Base-by-base conservation (phyloP, 1,284 basidiomycete genomes). In the Cryptococcus hybrid region DNA sequence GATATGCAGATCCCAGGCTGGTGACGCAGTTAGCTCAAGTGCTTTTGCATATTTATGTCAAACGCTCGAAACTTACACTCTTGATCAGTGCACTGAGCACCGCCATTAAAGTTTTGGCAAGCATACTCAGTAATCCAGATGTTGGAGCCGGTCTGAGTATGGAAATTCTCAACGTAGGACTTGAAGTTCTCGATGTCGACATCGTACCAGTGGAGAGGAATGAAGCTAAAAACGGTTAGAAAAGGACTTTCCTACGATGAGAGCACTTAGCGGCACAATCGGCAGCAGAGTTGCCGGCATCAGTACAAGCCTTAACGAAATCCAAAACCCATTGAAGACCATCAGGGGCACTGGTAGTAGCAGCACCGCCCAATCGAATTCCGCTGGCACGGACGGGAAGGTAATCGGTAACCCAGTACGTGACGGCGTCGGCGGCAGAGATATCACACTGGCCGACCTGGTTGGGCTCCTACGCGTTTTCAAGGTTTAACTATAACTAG, bases 361-460 rank as follows among this genome's bases (percentile, higher is more conserved):
- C 86, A 34, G 90, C 88, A 35, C 84, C 82, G 61, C 85, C 77
- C 42, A 88, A 79, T 9, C 66, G 59, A 73, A 86, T 86, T 15
- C 88, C 89, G 36, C 81, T 62, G 13, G 63, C 37, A 54, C 80
- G 75, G 61, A 89, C 81, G 50, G 86, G 86, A 34, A 84, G 58
- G 55, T 90, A 82, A 74, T 88, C 81, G 59, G 83, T 54, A 67
- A 79, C 79, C 87, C 87, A 92, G 56, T 88, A 70, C 0, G 58
- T 5, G 43, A 82, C 83, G 52, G 80, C 88, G 8, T 78, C 67
- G 3, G 64, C 24, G 13, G 87, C 81, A 34, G 65, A 60, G 73
- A 90, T 81, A 79, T 87, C 82, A 61, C 87, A 82, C 75, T 91
- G 86, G 13, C 81, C 77, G 35, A 64, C 59, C 62, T 84, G 82